phyloP scores from a whole-genome alignment of 257 asterid genomes.

The Osmanthus fragrans region DNA sequence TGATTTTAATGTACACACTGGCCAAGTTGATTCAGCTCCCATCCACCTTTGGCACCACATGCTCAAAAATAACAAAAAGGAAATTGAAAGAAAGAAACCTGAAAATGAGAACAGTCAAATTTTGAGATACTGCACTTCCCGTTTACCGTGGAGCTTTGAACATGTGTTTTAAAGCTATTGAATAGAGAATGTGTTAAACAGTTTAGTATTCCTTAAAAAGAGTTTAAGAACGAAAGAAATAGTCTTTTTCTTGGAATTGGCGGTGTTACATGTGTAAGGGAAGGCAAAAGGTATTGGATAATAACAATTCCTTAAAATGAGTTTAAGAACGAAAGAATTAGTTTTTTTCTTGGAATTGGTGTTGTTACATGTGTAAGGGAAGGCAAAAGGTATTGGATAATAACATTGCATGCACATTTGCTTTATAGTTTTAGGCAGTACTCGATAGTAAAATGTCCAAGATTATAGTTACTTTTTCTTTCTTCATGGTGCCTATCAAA shows the following conservation, averaged over 20 bases:
- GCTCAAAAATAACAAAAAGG: background rate
- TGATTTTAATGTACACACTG: background rate
- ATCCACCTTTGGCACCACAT: background rate
- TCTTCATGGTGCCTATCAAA: background rate
- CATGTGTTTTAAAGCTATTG: background rate
- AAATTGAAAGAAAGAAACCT: background rate
- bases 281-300: background rate
- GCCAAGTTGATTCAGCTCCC: background rate
- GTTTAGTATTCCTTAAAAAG: background rate
- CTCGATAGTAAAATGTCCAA: background rate
- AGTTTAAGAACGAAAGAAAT: background rate
- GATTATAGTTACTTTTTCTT: background rate
- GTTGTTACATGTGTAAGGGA: background rate
- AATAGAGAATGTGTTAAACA: background rate
- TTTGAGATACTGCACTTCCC: slow-evolving; percentile 4
- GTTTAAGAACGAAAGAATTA: too few species aligned
- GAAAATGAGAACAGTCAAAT: background rate
- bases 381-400: background rate
- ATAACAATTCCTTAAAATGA: too few species aligned
- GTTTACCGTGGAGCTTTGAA: background rate
- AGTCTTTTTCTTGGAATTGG: background rate
- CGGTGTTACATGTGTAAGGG: background rate
- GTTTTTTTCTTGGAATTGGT: background rate
- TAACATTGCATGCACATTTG: background rate
- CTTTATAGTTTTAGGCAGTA: background rate